Conservation (phyloP, 2,329 filamentous ascomycete genomes). For the Diplocarpon rosae region DNA sequence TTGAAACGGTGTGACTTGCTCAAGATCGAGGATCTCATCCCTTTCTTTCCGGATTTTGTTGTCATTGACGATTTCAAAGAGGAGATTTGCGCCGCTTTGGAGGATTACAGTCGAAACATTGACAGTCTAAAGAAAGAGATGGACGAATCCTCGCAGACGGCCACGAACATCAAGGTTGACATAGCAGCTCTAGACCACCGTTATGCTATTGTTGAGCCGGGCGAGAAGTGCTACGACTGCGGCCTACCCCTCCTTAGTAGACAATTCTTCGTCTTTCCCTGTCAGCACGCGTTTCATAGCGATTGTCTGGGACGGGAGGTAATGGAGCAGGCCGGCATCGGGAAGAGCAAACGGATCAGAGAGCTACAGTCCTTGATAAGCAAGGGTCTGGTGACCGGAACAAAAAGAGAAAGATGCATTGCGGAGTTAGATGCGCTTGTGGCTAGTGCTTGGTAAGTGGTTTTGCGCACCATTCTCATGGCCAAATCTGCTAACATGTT, state of each 20-base stretch:
- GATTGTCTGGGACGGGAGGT: slow-evolving; percentile 85
- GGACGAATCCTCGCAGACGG: slow-evolving; percentile 86
- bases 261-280: slow-evolving; percentile 97
- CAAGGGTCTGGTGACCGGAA: slow-evolving; percentile 58
- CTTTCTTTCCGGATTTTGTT: slow-evolving; percentile 97
- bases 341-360: slow-evolving; percentile 66
- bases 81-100: slow-evolving; percentile 86
- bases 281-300: slow-evolving; percentile 94
- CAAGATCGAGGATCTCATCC: slow-evolving; percentile 91
- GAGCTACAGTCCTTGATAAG: slow-evolving; percentile 79
- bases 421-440: slow-evolving; percentile 86
- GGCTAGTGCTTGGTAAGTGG: slow-evolving; percentile 75
- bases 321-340: slow-evolving; percentile 66
- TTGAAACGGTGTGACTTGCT: slow-evolving; percentile 83
- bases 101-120: slow-evolving; percentile 87
- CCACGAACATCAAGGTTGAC: slow-evolving; percentile 80
- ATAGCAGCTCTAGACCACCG: slow-evolving; percentile 76
- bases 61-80: slow-evolving; percentile 99
- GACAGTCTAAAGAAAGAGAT: slow-evolving; percentile 84
- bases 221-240: slow-evolving; percentile 88
- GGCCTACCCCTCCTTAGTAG: slow-evolving; percentile 73
- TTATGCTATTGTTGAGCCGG: slow-evolving; percentile 93
- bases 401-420: slow-evolving; percentile 70
- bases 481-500: neutral
- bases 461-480: too few species aligned